Percentiles rank a stretch among this genome's conserved stretches.
phyloP scores from a whole-genome alignment of 2,329 filamentous ascomycete species.

The Sphaceloma murrayae region DNA sequence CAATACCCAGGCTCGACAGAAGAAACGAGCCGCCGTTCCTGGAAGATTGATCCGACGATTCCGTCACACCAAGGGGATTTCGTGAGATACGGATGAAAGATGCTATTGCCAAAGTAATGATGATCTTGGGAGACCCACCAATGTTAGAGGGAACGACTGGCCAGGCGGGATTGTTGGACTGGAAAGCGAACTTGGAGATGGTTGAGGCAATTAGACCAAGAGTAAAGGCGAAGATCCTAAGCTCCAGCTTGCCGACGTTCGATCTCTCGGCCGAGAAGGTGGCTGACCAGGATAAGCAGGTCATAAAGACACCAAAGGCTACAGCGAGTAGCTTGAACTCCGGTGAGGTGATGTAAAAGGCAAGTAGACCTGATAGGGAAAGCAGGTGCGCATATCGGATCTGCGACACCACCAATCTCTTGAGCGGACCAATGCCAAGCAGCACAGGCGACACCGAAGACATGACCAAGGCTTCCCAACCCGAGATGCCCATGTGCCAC shows the following conservation, averaged over 20 bases:
- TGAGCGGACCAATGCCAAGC: constrained; percentile 60
- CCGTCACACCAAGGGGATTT: constrained; percentile 15
- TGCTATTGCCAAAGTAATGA: constrained; percentile 63
- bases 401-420: constrained; percentile 58
- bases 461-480: constrained; percentile 86
- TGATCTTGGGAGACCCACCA: constrained; percentile 84
- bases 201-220: constrained; percentile 77
- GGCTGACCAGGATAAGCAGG: constrained; percentile 74
- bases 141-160: constrained; percentile 83
- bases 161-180: constrained; percentile 96
- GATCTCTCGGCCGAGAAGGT: constrained; percentile 69
- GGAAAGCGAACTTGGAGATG: constrained; percentile 82
- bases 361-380: constrained; percentile 72
- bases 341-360: constrained; percentile 66
- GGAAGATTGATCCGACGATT: constrained; percentile 2
- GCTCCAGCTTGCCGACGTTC: constrained; percentile 67
- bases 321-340: constrained; percentile 69
- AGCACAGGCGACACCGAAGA: constrained; percentile 71
- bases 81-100: constrained; percentile 42
- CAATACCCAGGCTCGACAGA: constrained; percentile 68
- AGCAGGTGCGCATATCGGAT: constrained; percentile 59
- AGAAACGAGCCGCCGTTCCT: constrained; percentile 49
- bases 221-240: constrained; percentile 68
- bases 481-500: constrained; percentile 98
- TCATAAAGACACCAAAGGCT: constrained; percentile 68